These are phyloP conservation scores for Camptophora hylomeconis DNA, from an alignment of 2,329 filamentous ascomycete species.

Conservation along the genomic window DNA sequence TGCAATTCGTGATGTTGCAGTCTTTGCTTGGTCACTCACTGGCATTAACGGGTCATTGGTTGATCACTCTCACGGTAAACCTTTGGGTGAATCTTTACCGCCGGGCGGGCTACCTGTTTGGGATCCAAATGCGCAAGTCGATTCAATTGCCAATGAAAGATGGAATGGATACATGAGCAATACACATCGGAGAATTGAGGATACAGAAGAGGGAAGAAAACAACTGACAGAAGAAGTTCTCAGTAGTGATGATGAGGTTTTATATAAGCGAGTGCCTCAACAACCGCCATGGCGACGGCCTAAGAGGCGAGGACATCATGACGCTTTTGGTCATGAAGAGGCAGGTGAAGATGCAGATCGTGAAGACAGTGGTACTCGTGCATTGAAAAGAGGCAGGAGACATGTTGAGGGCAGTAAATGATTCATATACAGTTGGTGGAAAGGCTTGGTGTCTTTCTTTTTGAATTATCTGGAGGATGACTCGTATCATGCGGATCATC, in stretches of 20 bases:
- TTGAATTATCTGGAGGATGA: too few relatives aligned
- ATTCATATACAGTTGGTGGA: too few relatives aligned
- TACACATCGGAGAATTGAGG: slow-evolving; percentile 11
- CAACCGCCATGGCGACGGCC: slow-evolving; percentile 14
- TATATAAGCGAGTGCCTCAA: slow-evolving; percentile 13
- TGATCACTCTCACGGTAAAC: slow-evolving; percentile 48
- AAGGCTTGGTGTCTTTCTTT: too few relatives aligned
- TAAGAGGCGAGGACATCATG: slow-evolving; percentile 14
- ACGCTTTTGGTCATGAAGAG: slow-evolving; percentile 16
- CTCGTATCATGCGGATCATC: too few relatives aligned
- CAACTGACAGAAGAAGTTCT: slow-evolving; percentile 8
- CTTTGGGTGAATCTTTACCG: slow-evolving; percentile 51
- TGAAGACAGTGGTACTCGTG: slow-evolving; percentile 1
- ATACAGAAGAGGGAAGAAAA: slow-evolving; percentile 5
- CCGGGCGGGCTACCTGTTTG: slow-evolving; percentile 48
- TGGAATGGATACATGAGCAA: slow-evolving; percentile 17
- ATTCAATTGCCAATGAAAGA: slow-evolving; percentile 7
- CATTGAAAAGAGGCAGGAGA: slow-evolving; percentile 1
- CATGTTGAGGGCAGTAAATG: too few relatives aligned
- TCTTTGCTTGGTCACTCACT: slow-evolving; percentile 74
- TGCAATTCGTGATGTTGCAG: slow-evolving; percentile 69
- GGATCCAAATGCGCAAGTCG: slow-evolving; percentile 29
- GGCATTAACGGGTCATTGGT: slow-evolving; percentile 68
- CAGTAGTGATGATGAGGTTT: slow-evolving; percentile 17
- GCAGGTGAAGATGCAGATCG: slow-evolving; percentile 4